Evolutionary conservation across 164 flowering plant species (phyloP).

Genomic region (Umbilicus rupestris): DNA sequence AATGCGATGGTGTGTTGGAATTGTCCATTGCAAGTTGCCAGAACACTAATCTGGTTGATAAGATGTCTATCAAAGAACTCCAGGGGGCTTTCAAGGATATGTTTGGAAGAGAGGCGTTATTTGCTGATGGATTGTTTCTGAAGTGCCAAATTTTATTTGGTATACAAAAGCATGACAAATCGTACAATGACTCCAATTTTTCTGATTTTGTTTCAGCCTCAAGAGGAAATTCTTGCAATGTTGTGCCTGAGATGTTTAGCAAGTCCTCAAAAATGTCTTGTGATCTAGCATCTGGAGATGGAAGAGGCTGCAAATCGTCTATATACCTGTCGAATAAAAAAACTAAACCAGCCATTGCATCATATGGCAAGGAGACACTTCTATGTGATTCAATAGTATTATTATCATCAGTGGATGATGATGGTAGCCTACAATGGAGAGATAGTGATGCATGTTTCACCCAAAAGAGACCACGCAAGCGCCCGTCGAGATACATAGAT

Average conservation of each 20-base stretch:
- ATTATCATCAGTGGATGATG: constrained; percentile 11
- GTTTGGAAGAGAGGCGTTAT: constrained; percentile 34
- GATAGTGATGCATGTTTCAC: constrained; percentile 16
- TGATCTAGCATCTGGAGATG: neutral
- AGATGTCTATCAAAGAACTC: constrained; percentile 26
- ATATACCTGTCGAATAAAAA: neutral
- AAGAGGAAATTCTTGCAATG: neutral
- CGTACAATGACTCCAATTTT: constrained; percentile 17
- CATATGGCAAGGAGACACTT: neutral
- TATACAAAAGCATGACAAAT: constrained; percentile 19
- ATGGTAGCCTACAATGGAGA: constrained; percentile 6
- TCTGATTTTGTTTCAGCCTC: constrained; percentile 13
- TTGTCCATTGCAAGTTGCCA: constrained; percentile 14
- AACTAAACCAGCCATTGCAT: neutral
- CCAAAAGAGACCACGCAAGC: constrained; percentile 43
- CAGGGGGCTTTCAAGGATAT: constrained; percentile 27
- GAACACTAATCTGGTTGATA: constrained; percentile 19
- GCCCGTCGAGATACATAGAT: constrained; percentile 47
- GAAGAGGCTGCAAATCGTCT: neutral
- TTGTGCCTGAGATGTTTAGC: neutral
- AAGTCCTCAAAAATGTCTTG: neutral
- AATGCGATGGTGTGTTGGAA: constrained; percentile 14
- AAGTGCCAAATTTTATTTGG: constrained; percentile 28
- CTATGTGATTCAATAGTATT: constrained; percentile 9
- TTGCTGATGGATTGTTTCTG: constrained; percentile 30